Conservation (phyloP, 176 grass and related monocot genomes). For the Carex parvula region DNA sequence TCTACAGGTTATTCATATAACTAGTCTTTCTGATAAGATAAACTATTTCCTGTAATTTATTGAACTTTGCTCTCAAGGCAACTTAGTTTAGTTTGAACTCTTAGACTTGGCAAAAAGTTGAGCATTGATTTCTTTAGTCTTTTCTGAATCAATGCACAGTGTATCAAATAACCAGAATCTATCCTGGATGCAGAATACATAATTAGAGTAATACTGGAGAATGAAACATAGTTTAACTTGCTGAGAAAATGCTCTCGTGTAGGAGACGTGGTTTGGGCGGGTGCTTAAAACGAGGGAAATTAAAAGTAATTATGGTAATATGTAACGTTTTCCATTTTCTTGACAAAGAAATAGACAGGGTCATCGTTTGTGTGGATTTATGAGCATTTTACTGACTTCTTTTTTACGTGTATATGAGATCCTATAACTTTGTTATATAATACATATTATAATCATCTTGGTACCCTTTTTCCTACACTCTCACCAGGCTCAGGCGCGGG, state of each 20-base stretch:
- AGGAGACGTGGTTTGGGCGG: background rate
- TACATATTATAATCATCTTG: slow-evolving; percentile 10
- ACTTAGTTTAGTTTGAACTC: background rate
- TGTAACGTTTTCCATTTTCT: background rate
- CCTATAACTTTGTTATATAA: background rate
- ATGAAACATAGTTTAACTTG: background rate
- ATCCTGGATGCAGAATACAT: background rate
- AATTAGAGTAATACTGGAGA: background rate
- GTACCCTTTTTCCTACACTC: slow-evolving; percentile 8
- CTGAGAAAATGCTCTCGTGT: background rate
- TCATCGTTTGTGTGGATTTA: background rate
- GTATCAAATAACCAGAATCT: background rate
- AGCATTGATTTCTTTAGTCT: background rate
- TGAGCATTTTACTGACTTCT: background rate
- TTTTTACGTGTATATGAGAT: background rate
- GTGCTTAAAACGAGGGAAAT: background rate
- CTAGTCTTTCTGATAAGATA: slow-evolving; percentile 1
- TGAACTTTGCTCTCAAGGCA: background rate
- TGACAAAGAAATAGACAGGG: background rate
- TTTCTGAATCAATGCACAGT: background rate
- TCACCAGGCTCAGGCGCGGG: slow-evolving; percentile 17
- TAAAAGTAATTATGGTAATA: background rate
- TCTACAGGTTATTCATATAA: slow-evolving; percentile 9
- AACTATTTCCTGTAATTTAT: background rate
- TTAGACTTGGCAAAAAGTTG: background rate